Base-by-base conservation (phyloP, 2,329 filamentous ascomycete genomes). In the Arthrinium puccinioides region DNA sequence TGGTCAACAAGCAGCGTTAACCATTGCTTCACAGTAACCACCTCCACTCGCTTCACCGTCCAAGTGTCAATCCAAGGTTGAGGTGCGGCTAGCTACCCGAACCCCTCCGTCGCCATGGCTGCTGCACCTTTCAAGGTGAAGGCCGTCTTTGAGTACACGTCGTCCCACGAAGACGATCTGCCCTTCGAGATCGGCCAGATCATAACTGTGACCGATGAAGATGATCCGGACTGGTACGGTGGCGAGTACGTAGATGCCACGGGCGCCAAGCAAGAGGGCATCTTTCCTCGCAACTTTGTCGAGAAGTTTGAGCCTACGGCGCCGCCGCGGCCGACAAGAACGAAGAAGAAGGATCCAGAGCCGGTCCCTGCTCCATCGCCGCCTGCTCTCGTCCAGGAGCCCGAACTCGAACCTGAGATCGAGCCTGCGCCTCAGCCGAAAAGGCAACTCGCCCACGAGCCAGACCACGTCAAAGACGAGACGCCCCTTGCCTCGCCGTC, bases 251-350 rank as follows among this genome's bases (percentile, higher is more conserved):
- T 80, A 46, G 86, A 94, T 62, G 77, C 79, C 42, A 63, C 71
- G 36, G 92, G 92, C 39, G 64, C 62, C 45, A 87, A 82, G 62
- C 76, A 81, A 57, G 81, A 89, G 55, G 90, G 90, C 49, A 84
- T 96, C 52, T 97, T 96, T 61, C 90, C 88, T 36, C 83, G 84
- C 59, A 98, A 97, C 66, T 98, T 98, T 58, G 92, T 98, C 55
- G 92, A 98, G 63, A 87, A 83, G 64, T 94, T 87, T 63, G 90
- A 97, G 60, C 92, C 92, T 25, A 84, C 81, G 39, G 84, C 90
- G 45, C 92, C 92, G 42, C 87, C 89, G 42, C 80, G 92, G 41
- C 92, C 92, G 40, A 74, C 77, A 45, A 80, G 92, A 53, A 70
- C 77, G 13, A 81, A 86, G 36, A 89, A 83, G 67, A 84, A 79